Evolutionary conservation across 495 filamentous ascomycete species (phyloP).

Genomic region (Penicillium psychrofluorescens): DNA sequence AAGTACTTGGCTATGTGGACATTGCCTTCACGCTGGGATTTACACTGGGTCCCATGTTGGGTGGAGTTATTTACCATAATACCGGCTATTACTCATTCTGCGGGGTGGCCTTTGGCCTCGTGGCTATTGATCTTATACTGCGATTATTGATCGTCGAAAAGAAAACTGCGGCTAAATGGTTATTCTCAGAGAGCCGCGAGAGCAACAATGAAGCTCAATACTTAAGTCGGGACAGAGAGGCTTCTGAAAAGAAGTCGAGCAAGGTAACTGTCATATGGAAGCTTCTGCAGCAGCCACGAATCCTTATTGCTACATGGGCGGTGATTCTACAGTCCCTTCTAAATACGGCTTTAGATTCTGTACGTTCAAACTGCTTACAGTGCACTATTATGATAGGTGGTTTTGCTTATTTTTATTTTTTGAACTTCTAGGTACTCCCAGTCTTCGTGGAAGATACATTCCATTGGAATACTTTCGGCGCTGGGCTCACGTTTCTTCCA

Average conservation of each 20-base stretch:
- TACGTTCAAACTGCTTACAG: neutral
- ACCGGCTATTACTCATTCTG: conserved; percentile 62
- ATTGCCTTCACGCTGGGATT: conserved; percentile 55
- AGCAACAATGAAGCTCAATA: neutral
- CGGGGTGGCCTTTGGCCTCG: conserved; percentile 54
- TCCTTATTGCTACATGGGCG: conserved; percentile 11
- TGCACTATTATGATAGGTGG: no score
- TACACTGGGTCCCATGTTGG: conserved; percentile 60
- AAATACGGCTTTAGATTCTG: conserved; percentile 12
- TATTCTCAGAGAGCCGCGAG: neutral
- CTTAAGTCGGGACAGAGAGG: no score
- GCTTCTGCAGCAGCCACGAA: conserved; percentile 8
- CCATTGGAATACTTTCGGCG: conserved; percentile 54
- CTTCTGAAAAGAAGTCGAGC: neutral
- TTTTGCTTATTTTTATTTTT: no score
- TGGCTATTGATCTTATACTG: conserved; percentile 54
- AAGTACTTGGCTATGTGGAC: conserved; percentile 60
- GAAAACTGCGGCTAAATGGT: conserved; percentile 57
- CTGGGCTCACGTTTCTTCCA: conserved; percentile 62
- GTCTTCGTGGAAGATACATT: conserved; percentile 54
- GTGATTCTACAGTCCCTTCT: conserved; percentile 7
- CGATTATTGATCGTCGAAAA: conserved; percentile 62
- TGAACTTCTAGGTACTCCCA: conserved; percentile 35
- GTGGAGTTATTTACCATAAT: conserved; percentile 58
- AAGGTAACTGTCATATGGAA: neutral